Conservation (phyloP, 2,329 filamentous ascomycete species). For the Pseudodiploospora longispora region DNA sequence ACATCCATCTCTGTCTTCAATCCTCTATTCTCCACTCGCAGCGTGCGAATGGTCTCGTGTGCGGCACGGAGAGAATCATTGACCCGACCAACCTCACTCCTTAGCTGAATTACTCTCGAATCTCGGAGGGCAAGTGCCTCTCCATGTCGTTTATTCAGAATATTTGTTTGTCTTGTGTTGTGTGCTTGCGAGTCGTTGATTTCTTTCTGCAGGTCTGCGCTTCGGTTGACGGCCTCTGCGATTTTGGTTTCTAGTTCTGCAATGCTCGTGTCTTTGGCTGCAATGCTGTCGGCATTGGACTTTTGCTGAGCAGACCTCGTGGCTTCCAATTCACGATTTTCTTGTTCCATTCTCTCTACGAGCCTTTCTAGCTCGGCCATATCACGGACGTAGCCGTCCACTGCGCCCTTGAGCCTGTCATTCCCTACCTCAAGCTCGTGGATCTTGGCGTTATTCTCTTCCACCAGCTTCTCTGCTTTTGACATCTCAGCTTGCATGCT, state of each 20-base stretch:
- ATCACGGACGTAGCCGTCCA: conserved; percentile 46
- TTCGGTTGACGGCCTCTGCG: conserved; percentile 29
- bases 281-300: conserved; percentile 23
- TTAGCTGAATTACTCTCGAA: conserved; percentile 39
- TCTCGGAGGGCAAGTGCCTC: conserved; percentile 43
- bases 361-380: conserved; percentile 45
- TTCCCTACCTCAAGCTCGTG: conserved; percentile 42
- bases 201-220: conserved; percentile 29
- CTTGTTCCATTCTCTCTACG: conserved; percentile 39
- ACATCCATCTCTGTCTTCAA: conserved; percentile 30
- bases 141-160: conserved; percentile 35
- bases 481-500: conserved; percentile 34
- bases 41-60: conserved; percentile 34
- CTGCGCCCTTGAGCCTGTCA: conserved; percentile 41
- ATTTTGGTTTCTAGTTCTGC: conserved; percentile 38
- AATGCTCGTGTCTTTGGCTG: conserved; percentile 29
- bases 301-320: conserved; percentile 27
- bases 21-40: conserved; percentile 39
- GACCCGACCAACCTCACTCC: conserved; percentile 39
- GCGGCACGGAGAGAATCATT: conserved; percentile 38
- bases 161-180: conserved; percentile 22
- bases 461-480: conserved; percentile 24
- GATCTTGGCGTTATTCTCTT: conserved; percentile 31
- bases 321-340: conserved; percentile 21
- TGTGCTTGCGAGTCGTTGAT: conserved; percentile 29